phyloP scores from a whole-genome alignment of 75 land plant genomes.

The Picea sitchensis region DNA sequence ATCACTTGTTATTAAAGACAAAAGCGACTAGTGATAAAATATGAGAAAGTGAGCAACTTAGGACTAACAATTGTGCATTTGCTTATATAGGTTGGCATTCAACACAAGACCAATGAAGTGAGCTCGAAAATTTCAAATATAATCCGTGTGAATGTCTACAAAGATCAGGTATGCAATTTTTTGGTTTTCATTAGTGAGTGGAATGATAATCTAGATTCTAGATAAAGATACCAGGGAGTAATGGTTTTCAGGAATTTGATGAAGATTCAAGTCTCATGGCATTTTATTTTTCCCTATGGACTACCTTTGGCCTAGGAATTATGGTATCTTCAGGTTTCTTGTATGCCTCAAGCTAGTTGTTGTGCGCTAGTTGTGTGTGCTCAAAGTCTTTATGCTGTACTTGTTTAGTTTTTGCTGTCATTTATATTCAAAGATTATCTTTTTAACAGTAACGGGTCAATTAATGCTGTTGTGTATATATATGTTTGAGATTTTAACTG shows the following conservation, averaged over 20 bases:
- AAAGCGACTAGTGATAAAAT: too few relatives aligned
- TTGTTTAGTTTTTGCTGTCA: neutral
- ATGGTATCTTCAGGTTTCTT: neutral
- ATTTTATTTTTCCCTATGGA: neutral
- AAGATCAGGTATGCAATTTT: conserved; percentile 61
- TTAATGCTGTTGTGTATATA: neutral
- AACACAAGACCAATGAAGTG: conserved; percentile 66
- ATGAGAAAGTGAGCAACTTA: neutral
- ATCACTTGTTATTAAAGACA: too few relatives aligned
- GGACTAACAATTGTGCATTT: neutral
- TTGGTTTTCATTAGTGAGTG: too few relatives aligned
- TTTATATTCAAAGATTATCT: too few relatives aligned
- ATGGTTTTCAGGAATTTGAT: neutral
- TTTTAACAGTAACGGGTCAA: too few relatives aligned
- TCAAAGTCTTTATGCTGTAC: neutral
- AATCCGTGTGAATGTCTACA: conserved; percentile 70
- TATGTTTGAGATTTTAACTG: neutral
- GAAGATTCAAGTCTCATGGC: neutral
- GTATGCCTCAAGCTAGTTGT: neutral
- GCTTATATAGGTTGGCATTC: conserved; percentile 75
- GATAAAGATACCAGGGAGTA: too few relatives aligned
- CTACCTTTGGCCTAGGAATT: neutral
- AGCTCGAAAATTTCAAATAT: conserved; percentile 71
- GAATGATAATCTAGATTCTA: too few relatives aligned
- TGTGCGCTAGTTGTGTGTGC: neutral